Conservation (phyloP, 2,329 filamentous ascomycete genomes). For the Fusarium annulatum region DNA sequence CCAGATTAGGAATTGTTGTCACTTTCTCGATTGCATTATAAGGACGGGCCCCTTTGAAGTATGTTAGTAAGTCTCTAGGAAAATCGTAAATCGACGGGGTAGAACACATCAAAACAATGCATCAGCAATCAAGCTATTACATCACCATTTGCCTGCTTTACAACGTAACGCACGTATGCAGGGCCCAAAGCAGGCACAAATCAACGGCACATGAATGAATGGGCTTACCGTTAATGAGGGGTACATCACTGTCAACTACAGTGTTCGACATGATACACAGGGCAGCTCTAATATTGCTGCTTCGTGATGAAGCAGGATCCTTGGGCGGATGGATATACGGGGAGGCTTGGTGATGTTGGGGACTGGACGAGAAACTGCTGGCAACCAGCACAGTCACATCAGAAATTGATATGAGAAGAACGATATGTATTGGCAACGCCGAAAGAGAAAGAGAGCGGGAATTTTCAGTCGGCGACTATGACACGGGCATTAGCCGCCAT, state of each 20-base stretch:
- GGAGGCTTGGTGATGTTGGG: slow-evolving; percentile 7
- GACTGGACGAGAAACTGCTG: slow-evolving; percentile 9
- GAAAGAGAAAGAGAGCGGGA: slow-evolving; percentile 9
- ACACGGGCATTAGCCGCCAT: slow-evolving; percentile 34
- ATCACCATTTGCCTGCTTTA: slow-evolving; percentile 7
- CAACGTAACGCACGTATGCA: not conserved
- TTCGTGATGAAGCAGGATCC: not conserved
- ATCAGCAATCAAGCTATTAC: not conserved
- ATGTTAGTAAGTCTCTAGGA: slow-evolving; percentile 19
- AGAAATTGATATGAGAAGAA: slow-evolving; percentile 2
- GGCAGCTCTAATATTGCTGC: slow-evolving; percentile 1
- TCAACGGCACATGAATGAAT: not conserved
- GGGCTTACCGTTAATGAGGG: slow-evolving; percentile 36
- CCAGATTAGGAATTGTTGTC: slow-evolving; percentile 34
- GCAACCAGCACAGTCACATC: slow-evolving; percentile 28
- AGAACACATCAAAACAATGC: not conserved
- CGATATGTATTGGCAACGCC: not conserved
- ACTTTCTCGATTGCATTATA: slow-evolving; percentile 39
- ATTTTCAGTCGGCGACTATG: slow-evolving; percentile 22
- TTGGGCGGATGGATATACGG: slow-evolving; percentile 10
- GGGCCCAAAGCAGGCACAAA: not conserved
- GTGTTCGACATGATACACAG: slow-evolving; percentile 32
- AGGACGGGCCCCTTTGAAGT: slow-evolving; percentile 1
- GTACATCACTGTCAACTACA: slow-evolving; percentile 10
- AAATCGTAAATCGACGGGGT: not conserved